Evolutionary conservation across 768 basidiomycete species (phyloP), one percentile per base, ranked within the genome.

Genomic region (Leccinum longicurvipes): DNA sequence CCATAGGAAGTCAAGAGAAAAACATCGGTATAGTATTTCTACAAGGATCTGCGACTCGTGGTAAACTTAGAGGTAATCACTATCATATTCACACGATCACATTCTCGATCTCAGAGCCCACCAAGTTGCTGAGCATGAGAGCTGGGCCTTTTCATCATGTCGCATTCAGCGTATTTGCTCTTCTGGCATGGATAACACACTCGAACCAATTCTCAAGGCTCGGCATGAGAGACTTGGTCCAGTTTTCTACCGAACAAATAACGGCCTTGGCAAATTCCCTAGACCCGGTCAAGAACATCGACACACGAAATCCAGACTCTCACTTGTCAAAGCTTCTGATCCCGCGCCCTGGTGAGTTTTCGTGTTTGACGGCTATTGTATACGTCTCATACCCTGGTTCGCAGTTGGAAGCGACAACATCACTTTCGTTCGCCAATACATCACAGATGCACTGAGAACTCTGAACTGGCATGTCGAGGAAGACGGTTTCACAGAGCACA

Each of bases 381-480:
- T 42, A 31, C 17, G 19, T 29, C 50, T 62, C 25, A 57, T 53
- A 31, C 28, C 25, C 45, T 23, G 15, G 12, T 7, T 29, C 34
- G 15, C 53, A 89, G 89, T 85, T 57, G 88, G 82, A 63, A 87
- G 86, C 17, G 80, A 77, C 44, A 92, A 87, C 63, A 94, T 82
- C 66, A 93, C 93, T 6, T 66, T 86, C 24, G 94, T 95, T 60
- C 82, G 89, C 51, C 79, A 89, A 53, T 88, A 97, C 63, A 88
- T 98, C 61, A 77, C 82, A n/a, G 77, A 82, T 14, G 83, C 83
- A 0, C 74, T 98, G 61, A 80, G 80, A 64, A 76, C 77, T 17
- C 75, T 96, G 48, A 79, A 89, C 17, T 98, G 96, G 96, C 83
- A 94, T 57, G 73, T 94, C 49, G 93, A 97, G 66, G 81, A 86